These are phyloP conservation scores for Blastobotrys capitulatus DNA, from an alignment of 1,139 yeast species.

Conservation along the genomic window DNA sequence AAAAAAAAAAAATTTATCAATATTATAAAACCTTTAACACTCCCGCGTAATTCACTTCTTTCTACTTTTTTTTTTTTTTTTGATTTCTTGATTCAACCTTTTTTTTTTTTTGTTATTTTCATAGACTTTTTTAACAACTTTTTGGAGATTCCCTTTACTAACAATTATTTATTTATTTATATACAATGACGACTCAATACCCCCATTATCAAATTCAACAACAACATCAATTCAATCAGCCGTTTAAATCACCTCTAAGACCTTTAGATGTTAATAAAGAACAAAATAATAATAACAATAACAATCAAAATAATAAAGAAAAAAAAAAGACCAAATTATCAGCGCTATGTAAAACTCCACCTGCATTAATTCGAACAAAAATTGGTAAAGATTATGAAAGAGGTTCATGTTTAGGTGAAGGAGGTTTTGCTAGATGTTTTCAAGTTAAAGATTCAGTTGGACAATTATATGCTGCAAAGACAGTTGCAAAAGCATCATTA, in stretches of 20 bases:
- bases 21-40: neutral
- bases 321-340: slow-evolving; percentile 81
- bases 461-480: slow-evolving; percentile 88
- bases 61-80: neutral
- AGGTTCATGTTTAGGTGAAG: slow-evolving; percentile 91
- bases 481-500: slow-evolving; percentile 93
- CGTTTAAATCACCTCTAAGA: slow-evolving; percentile 5
- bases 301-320: slow-evolving; percentile 5
- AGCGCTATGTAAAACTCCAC: slow-evolving; percentile 89
- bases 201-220: neutral
- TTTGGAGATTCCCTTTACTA: neutral
- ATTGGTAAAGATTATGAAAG: slow-evolving; percentile 86
- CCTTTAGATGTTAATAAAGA: slow-evolving; percentile 11
- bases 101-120: neutral
- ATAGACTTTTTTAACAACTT: neutral
- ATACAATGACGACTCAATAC: neutral
- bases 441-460: slow-evolving; percentile 92
- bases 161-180: neutral
- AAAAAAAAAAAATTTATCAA: too few relatives aligned
- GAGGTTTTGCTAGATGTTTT: slow-evolving; percentile 98
- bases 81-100: neutral
- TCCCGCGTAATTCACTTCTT: neutral
- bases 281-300: neutral
- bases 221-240: neutral
- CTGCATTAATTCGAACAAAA: slow-evolving; percentile 82